Conservation (phyloP, 2,329 filamentous ascomycete genomes). For the Alternaria tenuissima region DNA sequence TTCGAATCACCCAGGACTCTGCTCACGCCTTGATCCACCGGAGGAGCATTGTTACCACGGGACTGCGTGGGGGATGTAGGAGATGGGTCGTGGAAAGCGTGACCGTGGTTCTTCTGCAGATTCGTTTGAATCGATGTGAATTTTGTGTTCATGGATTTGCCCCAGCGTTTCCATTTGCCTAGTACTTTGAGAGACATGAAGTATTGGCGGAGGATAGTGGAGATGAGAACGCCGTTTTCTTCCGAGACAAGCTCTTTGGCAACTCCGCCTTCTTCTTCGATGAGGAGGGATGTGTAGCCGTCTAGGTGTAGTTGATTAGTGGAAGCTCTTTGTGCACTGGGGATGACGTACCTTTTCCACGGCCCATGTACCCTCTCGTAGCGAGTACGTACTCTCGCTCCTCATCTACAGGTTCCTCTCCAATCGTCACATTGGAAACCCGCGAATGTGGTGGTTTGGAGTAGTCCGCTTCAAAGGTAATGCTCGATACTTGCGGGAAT, state of each 20-base stretch:
- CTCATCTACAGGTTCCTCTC: slow-evolving; percentile 67
- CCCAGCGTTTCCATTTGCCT: slow-evolving; percentile 79
- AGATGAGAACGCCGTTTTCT: slow-evolving; percentile 86
- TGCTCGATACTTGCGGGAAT: slow-evolving; percentile 88
- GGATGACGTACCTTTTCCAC: slow-evolving; percentile 69
- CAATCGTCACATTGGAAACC: slow-evolving; percentile 69
- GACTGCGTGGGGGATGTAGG: slow-evolving; percentile 33
- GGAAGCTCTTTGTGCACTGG: neutral
- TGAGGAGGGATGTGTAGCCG: slow-evolving; percentile 79
- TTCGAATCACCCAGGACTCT: slow-evolving; percentile 11
- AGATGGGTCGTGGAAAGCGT: slow-evolving; percentile 57
- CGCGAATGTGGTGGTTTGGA: slow-evolving; percentile 67
- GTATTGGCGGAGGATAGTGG: slow-evolving; percentile 86
- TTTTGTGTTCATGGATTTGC: slow-evolving; percentile 67
- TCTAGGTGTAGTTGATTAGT: slow-evolving; percentile 56
- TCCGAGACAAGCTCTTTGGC: slow-evolving; percentile 75
- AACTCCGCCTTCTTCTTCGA: slow-evolving; percentile 76
- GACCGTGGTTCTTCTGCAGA: slow-evolving; percentile 62
- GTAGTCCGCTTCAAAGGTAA: slow-evolving; percentile 76
- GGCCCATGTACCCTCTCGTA: slow-evolving; percentile 87
- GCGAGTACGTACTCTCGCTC: slow-evolving; percentile 74
- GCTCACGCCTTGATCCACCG: slow-evolving; percentile 25
- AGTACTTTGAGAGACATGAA: slow-evolving; percentile 86
- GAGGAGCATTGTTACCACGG: neutral
- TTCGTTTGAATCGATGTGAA: slow-evolving; percentile 72